A percentile compares a stretch with the other conserved stretches of the same genome.
These are phyloP conservation scores for Fusarium albosuccineum DNA, from an alignment of 2,329 filamentous ascomycete genomes.

Conservation along the genomic window DNA sequence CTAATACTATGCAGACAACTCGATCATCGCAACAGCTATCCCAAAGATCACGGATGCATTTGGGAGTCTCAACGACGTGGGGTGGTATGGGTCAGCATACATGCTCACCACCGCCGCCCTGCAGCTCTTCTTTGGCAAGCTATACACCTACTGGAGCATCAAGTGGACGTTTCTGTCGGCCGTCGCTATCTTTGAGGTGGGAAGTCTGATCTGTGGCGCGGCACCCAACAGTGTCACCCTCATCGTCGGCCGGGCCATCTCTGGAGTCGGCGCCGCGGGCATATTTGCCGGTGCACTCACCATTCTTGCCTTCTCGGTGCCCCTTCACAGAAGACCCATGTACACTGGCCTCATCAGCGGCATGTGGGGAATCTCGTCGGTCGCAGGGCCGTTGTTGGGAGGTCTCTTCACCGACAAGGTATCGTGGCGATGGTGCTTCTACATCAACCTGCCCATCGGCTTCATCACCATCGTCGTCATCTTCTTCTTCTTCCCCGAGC, in stretches of 20 bases:
- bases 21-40: slow-evolving; percentile 60
- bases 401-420: slow-evolving; percentile 53
- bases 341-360: slow-evolving; percentile 54
- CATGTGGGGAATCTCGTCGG: slow-evolving; percentile 62
- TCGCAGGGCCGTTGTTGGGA: slow-evolving; percentile 52
- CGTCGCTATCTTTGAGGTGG: slow-evolving; percentile 59
- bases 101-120: slow-evolving; percentile 57
- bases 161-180: slow-evolving; percentile 56
- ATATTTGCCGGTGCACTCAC: slow-evolving; percentile 60
- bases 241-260: slow-evolving; percentile 53
- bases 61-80: slow-evolving; percentile 60
- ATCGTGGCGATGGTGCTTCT: slow-evolving; percentile 58
- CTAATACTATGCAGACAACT: slow-evolving; percentile 49
- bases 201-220: slow-evolving; percentile 56
- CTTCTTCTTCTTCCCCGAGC: slow-evolving; percentile 45
- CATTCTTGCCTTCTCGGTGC: slow-evolving; percentile 57
- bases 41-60: slow-evolving; percentile 59
- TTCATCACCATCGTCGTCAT: slow-evolving; percentile 51
- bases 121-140: slow-evolving; percentile 56
- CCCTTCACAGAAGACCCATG: slow-evolving; percentile 50
- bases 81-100: slow-evolving; percentile 63
- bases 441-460: slow-evolving; percentile 57
- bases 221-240: slow-evolving; percentile 50
- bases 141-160: slow-evolving; percentile 61
- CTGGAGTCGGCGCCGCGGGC: slow-evolving; percentile 58